These are phyloP conservation scores for Solanum paucissectum DNA, from an alignment of 257 asterid genomes.

Conservation along the genomic window DNA sequence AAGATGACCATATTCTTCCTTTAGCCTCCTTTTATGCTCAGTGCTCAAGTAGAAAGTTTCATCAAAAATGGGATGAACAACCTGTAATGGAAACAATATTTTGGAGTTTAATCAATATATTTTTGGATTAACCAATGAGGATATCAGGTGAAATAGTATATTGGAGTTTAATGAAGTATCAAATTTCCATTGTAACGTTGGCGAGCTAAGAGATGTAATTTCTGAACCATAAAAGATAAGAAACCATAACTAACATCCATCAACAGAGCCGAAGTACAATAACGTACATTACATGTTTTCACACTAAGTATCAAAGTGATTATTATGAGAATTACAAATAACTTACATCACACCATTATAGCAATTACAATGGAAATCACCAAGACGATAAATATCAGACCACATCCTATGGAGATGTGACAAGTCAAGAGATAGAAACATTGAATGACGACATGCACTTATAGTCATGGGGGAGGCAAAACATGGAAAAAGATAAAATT, in stretches of 20 bases:
- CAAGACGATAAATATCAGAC: neutral
- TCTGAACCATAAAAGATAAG: neutral
- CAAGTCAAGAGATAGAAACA: neutral
- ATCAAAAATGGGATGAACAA: conserved; percentile 72
- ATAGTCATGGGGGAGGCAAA: neutral
- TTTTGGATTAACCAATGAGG: neutral
- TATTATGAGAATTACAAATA: neutral
- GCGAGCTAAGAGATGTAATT: neutral
- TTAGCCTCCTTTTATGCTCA: conserved; percentile 40
- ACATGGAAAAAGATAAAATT: neutral
- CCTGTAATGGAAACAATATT: conserved; percentile 13
- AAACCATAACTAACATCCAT: neutral
- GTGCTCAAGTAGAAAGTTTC: conserved; percentile 59
- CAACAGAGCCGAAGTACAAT: neutral
- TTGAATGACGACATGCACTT: neutral
- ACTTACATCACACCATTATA: neutral
- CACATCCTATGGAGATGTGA: neutral
- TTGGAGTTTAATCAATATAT: neutral
- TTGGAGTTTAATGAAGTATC: neutral
- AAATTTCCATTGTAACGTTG: neutral
- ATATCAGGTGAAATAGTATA: neutral
- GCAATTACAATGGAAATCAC: neutral
- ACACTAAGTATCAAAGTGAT: neutral
- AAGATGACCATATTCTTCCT: conserved; percentile 33
- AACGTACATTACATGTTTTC: neutral